Evolutionary conservation across 1,284 basidiomycete species (phyloP).

Genomic region (Caloboletus inedulis): DNA sequence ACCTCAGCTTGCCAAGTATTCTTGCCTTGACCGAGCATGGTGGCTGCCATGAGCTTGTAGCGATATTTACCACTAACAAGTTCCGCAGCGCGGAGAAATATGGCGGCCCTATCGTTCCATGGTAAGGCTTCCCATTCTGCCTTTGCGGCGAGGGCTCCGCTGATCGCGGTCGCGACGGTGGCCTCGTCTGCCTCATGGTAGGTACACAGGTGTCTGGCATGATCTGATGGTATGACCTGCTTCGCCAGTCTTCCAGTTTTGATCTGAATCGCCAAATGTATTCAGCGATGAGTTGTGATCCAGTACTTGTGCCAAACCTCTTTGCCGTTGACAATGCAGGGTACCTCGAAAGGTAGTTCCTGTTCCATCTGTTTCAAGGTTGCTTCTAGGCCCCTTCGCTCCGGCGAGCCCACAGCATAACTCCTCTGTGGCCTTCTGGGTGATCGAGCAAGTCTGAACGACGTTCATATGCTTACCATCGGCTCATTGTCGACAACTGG

Average conservation of each 20-base stretch:
- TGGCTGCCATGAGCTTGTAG: constrained; percentile 93
- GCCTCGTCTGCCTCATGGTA: constrained; percentile 88
- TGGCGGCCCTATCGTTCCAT: constrained; percentile 95
- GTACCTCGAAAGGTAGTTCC: constrained; percentile 86
- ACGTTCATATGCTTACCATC: constrained; percentile 56
- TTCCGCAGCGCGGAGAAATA: constrained; percentile 97
- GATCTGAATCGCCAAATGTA: constrained; percentile 47
- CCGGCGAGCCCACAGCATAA: constrained; percentile 80
- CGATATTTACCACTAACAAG: constrained; percentile 93
- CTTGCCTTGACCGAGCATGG: constrained; percentile 98
- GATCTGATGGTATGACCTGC: constrained; percentile 83
- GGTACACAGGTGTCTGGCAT: constrained; percentile 75
- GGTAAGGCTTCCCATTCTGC: constrained; percentile 89
- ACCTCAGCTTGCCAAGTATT: constrained; percentile 99
- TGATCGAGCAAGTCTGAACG: background rate
- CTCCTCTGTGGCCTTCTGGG: constrained; percentile 36
- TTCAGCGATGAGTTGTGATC: constrained; percentile 4
- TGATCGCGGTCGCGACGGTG: constrained; percentile 79
- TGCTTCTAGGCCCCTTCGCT: constrained; percentile 74
- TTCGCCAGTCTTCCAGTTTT: constrained; percentile 79
- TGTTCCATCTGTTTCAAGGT: constrained; percentile 81
- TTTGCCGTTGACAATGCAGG: constrained; percentile 90
- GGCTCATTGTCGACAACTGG: constrained; percentile 88
- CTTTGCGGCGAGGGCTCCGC: constrained; percentile 86
- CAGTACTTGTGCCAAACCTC: constrained; percentile 50